Evolutionary conservation across 768 basidiomycete species (phyloP).

Genomic region (Suillus discolor): DNA sequence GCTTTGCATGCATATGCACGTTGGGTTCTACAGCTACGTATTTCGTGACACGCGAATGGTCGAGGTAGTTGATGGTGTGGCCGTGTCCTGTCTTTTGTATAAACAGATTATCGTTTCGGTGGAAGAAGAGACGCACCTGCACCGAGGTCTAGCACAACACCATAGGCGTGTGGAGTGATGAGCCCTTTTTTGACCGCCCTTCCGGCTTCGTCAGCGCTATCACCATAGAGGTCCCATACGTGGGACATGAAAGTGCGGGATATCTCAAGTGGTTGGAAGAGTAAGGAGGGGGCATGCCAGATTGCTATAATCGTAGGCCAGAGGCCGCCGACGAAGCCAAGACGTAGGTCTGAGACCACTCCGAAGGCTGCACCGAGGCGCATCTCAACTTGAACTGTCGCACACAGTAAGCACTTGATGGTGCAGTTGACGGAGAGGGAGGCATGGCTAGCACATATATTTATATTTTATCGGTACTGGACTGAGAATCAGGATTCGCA

Average conservation of each 20-base stretch:
- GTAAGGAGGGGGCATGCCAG: constrained; percentile 41
- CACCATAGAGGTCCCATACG: constrained; percentile 56
- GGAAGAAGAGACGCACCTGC: constrained; percentile 48
- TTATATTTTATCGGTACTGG: background rate
- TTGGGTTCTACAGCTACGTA: constrained; percentile 81
- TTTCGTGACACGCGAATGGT: constrained; percentile 51
- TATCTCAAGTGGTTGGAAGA: constrained; percentile 46
- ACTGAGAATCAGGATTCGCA: background rate
- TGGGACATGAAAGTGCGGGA: constrained; percentile 60
- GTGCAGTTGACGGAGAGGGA: background rate
- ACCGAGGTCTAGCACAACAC: constrained; percentile 68
- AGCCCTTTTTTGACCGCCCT: constrained; percentile 46
- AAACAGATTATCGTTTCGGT: background rate
- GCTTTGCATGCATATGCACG: constrained; percentile 56
- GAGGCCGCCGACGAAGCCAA: constrained; percentile 40
- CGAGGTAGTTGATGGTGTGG: constrained; percentile 63
- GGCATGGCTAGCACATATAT: background rate
- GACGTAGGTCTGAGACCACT: constrained; percentile 38
- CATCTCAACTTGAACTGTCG: background rate
- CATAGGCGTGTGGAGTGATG: constrained; percentile 55
- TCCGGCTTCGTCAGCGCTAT: constrained; percentile 46
- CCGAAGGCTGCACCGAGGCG: background rate
- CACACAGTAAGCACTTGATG: background rate
- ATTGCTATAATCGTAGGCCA: constrained; percentile 50
- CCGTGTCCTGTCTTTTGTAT: constrained; percentile 52